Evolutionary conservation across 2,329 filamentous ascomycete species (phyloP).

Genomic region (Apiospora aurea): DNA sequence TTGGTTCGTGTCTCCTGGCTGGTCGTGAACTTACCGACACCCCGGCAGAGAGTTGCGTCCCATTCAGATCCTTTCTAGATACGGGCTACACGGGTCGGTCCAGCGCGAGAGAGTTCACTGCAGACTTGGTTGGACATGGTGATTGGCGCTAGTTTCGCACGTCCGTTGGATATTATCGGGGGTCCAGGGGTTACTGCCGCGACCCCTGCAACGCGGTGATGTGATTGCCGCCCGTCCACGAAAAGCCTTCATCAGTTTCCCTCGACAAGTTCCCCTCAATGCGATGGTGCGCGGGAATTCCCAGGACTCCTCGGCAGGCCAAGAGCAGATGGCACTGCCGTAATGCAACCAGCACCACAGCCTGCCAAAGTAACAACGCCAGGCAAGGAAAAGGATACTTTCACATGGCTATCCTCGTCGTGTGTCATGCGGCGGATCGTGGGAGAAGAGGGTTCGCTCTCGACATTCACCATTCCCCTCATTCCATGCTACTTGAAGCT

Average conservation of each 20-base stretch:
- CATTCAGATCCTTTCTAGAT: background rate
- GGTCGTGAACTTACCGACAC: background rate
- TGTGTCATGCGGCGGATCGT: conserved; percentile 8
- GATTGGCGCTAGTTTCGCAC: conserved; percentile 13
- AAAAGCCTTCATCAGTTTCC: background rate
- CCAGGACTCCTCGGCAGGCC: background rate
- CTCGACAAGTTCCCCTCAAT: background rate
- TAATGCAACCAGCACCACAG: background rate
- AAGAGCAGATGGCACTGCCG: background rate
- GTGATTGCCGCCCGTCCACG: background rate
- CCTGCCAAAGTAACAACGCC: background rate
- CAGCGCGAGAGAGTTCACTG: background rate
- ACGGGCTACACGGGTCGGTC: background rate
- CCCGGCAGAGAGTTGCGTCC: background rate
- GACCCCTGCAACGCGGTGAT: conserved; percentile 4
- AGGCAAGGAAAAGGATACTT: background rate
- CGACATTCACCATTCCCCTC: background rate
- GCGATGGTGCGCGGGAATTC: background rate
- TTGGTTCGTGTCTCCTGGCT: background rate
- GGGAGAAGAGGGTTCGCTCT: background rate
- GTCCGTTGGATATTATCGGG: conserved; percentile 7
- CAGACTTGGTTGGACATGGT: background rate
- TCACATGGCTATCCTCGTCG: conserved; percentile 5
- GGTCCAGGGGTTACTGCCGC: conserved; percentile 8
- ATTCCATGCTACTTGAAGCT: background rate